Evolutionary conservation across 2,329 filamentous ascomycete species (phyloP), one percentile per base, ranked within the genome.

Genomic region (Sphaerulina musiva): DNA sequence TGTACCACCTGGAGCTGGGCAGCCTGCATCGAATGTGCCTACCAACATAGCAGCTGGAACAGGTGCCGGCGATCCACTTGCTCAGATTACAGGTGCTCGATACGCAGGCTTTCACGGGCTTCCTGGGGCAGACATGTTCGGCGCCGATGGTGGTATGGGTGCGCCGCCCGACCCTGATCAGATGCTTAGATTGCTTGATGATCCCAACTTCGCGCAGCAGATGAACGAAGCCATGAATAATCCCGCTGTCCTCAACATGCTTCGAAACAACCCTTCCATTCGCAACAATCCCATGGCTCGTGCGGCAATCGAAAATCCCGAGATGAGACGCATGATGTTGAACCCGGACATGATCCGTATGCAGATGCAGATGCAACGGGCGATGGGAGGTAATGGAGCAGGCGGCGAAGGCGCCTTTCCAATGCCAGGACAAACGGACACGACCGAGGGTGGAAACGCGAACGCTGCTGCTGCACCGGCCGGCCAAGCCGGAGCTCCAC

Each of bases 181-280:
- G 55, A 82, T 98, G 69, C 81, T 89, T 53, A 80, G 84, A 60
- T 87, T 96, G 82, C 84, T 98, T 65, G 84, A 87, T 58, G 89
- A 97, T 68, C 93, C 93, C 20, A 86, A 89, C 67, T 85, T 95
- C 53, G 83, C 88, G 59, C 86, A 89, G 61, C 85, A 85, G 52
- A 87, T 98, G 82, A 95, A 93, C 71, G 92, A 96, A 73, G 89
- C 91, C 36, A 86, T 98, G 70, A 88, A 91, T 71, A 97, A 97
- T 72, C 92, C 93, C n/a, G 82, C 85, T 14, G 87, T 98, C 64
- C 81, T 97, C 68, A 89, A 97, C 68, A 89, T 95, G 81, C 88
- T 78, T 63, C 68, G 73, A 54, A 72, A 78, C 58, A 76, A 72
- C 56, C 76, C 76, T 3, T 77, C 97, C 80, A 90, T 98, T 64